Evolutionary conservation across 768 basidiomycete species (phyloP).

Genomic region (Cystobasidium tubakii): DNA sequence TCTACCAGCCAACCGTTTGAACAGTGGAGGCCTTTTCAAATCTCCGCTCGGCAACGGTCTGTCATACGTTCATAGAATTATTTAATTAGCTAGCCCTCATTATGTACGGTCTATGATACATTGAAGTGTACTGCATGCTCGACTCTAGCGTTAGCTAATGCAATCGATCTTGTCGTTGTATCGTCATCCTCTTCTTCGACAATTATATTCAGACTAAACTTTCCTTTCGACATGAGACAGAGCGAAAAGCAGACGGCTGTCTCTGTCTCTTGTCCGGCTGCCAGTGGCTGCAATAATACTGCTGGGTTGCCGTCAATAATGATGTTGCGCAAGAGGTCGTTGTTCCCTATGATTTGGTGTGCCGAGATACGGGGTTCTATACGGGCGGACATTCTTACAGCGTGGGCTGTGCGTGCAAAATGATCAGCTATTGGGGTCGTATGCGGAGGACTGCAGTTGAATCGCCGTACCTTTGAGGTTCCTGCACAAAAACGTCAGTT

Average conservation of each 20-base stretch:
- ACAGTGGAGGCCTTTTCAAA: no score
- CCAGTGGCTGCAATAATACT: not conserved
- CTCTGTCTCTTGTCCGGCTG: not conserved
- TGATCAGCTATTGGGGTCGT: no score
- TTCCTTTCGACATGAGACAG: constrained; percentile 20
- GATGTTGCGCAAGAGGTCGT: not conserved
- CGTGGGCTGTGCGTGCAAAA: not conserved
- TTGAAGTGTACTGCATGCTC: not conserved
- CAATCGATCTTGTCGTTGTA: not conserved
- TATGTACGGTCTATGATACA: not conserved
- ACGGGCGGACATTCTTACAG: not conserved
- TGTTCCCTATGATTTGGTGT: not conserved
- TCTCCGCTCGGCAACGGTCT: no score
- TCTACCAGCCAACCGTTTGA: no score
- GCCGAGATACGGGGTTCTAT: not conserved
- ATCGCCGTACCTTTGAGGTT: not conserved
- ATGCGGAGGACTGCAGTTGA: not conserved
- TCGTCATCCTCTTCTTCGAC: not conserved
- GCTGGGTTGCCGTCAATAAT: not conserved
- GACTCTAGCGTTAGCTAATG: not conserved
- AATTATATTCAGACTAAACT: not conserved
- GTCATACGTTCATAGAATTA: no score
- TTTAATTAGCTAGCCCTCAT: no score
- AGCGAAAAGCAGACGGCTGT: not conserved
- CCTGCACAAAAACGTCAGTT: not conserved